Base-by-base conservation (phyloP, 208 protist species). In the Trypanosoma scelopori region DNA sequence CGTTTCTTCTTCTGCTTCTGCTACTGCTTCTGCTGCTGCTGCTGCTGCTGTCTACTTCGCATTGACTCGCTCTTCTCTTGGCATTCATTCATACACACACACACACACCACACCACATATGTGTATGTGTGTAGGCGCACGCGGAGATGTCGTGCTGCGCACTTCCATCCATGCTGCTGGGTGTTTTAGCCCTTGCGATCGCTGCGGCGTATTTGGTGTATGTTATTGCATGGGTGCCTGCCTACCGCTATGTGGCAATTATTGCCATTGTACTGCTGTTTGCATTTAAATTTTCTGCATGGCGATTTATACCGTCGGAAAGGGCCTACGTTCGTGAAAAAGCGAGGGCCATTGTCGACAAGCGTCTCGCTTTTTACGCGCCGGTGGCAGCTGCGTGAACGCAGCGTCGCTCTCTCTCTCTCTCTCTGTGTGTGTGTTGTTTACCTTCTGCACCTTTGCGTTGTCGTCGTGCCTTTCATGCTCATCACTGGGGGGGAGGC, bases 281-380 rank as follows among this genome's bases (percentile, higher is more conserved):
- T 16, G 13, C 50, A 1, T 67, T 66, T 22, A 60, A 68, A 35
- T 28, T 74, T 27, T 61, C 68, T 0, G 51, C 64, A n/a, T 82
- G 76, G 76, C 64, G 71, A n/a, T 74, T 74, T 51, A 39, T 82
- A 13, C 76, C 76, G 18, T 69, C 65, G 1, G 76, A 82, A 39
- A 25, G 62, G 46, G 46, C 41, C 5, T 53, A 56, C 27, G 62
- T 82, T 13, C 59, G 59, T 18, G 48, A 55, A 32, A 41, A 30
- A 51, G 61, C 62, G 20, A 52, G 56, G 32, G 2, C 16, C 18
- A 67, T 73, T 49, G 59, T 62, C 9, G 30, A 65, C 5, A 30
- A 32, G 45, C 73, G 73, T 27, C 53, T 66, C 9, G 47, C 23
- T 37, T 68, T 56, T 37, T 22, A 15, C 15, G 25, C 16, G n/a